A percentile compares a stretch with the other conserved stretches of the same genome.
These are phyloP conservation scores for Gnomoniopsis smithogilvyi DNA, from an alignment of 2,329 filamentous ascomycete species.

Conservation along the genomic window DNA sequence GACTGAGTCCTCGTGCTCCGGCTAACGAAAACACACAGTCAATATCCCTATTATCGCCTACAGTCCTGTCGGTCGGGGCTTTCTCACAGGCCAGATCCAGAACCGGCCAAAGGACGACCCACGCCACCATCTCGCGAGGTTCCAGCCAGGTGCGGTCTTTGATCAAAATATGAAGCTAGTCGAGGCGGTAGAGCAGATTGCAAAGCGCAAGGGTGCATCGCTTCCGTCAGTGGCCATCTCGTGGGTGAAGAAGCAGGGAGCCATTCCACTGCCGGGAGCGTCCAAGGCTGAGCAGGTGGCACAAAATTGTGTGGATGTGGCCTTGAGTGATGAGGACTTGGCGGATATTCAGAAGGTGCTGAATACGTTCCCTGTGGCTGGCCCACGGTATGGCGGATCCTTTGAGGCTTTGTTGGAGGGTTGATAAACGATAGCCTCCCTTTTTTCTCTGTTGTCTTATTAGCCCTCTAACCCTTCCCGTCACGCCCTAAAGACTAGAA, in stretches of 20 bases:
- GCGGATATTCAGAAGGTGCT: constrained; percentile 47
- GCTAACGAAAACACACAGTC: constrained; percentile 21
- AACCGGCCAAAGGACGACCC: constrained; percentile 55
- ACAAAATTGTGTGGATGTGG: constrained; percentile 55
- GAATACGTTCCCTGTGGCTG: constrained; percentile 42
- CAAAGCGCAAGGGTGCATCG: constrained; percentile 57
- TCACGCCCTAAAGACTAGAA: background rate
- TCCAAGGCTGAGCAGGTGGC: constrained; percentile 50
- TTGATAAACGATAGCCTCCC: background rate
- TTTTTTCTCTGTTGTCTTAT: background rate
- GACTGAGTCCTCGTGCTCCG: too few relatives aligned
- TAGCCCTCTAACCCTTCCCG: background rate
- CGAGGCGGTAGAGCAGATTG: constrained; percentile 53
- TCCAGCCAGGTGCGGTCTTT: constrained; percentile 57
- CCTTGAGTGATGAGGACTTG: constrained; percentile 48
- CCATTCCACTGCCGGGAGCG: constrained; percentile 66
- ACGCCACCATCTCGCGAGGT: constrained; percentile 50
- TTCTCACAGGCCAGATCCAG: constrained; percentile 54
- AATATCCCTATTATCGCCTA: constrained; percentile 41
- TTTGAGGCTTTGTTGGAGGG: constrained; percentile 4
- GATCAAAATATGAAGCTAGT: constrained; percentile 63
- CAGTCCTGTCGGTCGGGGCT: constrained; percentile 43
- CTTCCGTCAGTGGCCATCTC: constrained; percentile 63
- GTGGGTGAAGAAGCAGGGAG: constrained; percentile 56
- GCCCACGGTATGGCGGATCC: constrained; percentile 41